These are phyloP conservation scores for Reutealis trisperma DNA, from an alignment of 345 rosid genomes.

Conservation along the genomic window DNA sequence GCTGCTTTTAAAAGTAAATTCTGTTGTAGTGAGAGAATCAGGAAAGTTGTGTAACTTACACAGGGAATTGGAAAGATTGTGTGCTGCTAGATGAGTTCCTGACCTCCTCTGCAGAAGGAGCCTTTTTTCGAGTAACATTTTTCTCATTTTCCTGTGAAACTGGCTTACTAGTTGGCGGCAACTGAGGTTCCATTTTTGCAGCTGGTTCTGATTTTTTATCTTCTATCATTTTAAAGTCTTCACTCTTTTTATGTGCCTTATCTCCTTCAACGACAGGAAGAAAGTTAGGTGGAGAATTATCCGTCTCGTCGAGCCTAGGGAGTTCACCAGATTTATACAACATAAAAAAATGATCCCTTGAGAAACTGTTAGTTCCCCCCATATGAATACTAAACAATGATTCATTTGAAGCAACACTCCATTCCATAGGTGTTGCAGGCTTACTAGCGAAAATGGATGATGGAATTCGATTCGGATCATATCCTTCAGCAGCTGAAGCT, in stretches of 20 bases:
- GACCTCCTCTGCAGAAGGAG: constrained; percentile 17
- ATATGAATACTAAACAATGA: constrained; percentile 81
- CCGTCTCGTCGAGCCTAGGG: constrained; percentile 50
- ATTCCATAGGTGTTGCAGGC: constrained; percentile 49
- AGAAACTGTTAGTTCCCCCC: constrained; percentile 55
- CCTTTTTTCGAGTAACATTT: constrained; percentile 14
- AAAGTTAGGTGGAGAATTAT: constrained; percentile 19
- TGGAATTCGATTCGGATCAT: constrained; percentile 74
- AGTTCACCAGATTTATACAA: constrained; percentile 57
- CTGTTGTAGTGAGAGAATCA: too few species aligned
- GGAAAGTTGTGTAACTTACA: constrained; percentile 41
- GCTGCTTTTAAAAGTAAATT: too few species aligned
- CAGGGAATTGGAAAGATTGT: constrained; percentile 67
- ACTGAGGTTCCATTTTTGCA: background rate
- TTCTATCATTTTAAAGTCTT: background rate
- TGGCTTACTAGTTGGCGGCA: background rate
- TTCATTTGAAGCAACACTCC: constrained; percentile 92
- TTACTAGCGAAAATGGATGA: constrained; percentile 51
- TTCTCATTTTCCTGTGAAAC: constrained; percentile 8
- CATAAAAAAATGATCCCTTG: constrained; percentile 52
- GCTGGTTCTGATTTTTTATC: background rate
- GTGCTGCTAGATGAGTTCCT: constrained; percentile 44
- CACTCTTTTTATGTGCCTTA: background rate
- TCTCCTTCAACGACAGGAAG: constrained; percentile 35
- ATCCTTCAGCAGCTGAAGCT: constrained; percentile 33